Evolutionary conservation across 352 stramenopile species (phyloP), one percentile per base, ranked within the genome.

Genomic region (Phytopythium helicoides): DNA sequence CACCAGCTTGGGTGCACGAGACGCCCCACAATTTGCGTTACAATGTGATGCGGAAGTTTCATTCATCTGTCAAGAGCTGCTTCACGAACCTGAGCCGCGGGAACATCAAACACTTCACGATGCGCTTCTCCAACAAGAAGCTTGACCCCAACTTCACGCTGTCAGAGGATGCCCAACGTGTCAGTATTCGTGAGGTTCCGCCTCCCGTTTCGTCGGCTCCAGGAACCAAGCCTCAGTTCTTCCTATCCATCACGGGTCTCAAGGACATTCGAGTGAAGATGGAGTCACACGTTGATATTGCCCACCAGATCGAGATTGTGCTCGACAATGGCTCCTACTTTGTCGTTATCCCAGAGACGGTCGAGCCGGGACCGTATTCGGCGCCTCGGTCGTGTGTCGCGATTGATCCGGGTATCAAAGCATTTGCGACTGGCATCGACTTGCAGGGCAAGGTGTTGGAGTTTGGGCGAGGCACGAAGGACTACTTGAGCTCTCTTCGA

Each of bases 71-170:
- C 1, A 45, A 45, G 39, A 45, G 39, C 18, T 16, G 64, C 31
- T 55, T 52, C 42, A 72, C 45, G 50, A 48, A 34, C 25, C 31
- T 36, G 42, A 36, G 22, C 23, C 19, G 37, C 42, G 26, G 25
- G 22, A 49, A 44, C 14, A 44, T 44, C 18, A 25, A 33, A n/a
- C 21, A 44, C 15, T 44, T 44, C 10, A 23, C 21, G 16, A 21
- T 44, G 15, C 11, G 23, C 11, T 44, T 44, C 38, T 44, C n/a
- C 11, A 44, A n/a, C 38, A 44, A 44, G 14, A 44, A 44, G 18
- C 2, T 14, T 9, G 4, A 12, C 3, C 38, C 38, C 11, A 10
- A 3, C n/a, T 44, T 44, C 18, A 23, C 38, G 2, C 14, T 44
- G 16, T 25, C 15, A 3, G 18, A 44, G 38, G 14, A 23, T n/a